Evolutionary conservation across 2,329 filamentous ascomycete species (phyloP), one percentile per base, ranked within the genome.

Genomic region (Botrytis galanthina): DNA sequence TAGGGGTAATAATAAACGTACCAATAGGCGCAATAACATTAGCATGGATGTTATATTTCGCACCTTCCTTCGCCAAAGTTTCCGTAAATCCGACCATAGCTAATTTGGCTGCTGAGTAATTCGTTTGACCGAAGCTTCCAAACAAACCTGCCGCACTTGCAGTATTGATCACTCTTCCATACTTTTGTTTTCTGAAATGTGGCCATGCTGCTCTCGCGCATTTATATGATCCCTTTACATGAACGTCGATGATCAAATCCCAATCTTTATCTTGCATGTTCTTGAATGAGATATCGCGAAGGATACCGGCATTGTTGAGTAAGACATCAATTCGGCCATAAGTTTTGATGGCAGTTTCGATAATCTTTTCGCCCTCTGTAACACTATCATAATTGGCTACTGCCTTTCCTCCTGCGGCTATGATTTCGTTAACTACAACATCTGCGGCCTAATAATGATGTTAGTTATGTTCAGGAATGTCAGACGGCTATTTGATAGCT

Each of bases 181-280:
- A 99, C 89, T 98, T 98, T 85, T 99, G 96, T 86, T 98, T 98
- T 81, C 95, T 90, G 89, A 99, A 98, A 84, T 98, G 88, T 74
- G 95, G 94, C 95, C 96, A 99, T 70, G 96, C 96, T 76, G 96
- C 96, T 83, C 91, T 91, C 75, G 96, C 89, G 83, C 93, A 97
- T 89, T 97, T 98, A 88, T 97, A 99, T 80, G 94, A 92, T 79
- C 96, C 96, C 81, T 90, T 92, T 80, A 98, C 91, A 84, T 99
- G 95, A 73, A 98, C 95, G 82, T 90, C 92, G 84, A 95, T 93
- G 82, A 98, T 93, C 78, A 98, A 85, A 82, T 99, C 95, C 96
- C 96, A 99, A 83, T 99, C 96, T 81, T 92, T 85, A 83, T 99
- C 96, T 83, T 92, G 96, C 89, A 98, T 97, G 85, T 98, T 98